phyloP scores from a whole-genome alignment of 148 eudicot species.

The Camellia granthamiana region DNA sequence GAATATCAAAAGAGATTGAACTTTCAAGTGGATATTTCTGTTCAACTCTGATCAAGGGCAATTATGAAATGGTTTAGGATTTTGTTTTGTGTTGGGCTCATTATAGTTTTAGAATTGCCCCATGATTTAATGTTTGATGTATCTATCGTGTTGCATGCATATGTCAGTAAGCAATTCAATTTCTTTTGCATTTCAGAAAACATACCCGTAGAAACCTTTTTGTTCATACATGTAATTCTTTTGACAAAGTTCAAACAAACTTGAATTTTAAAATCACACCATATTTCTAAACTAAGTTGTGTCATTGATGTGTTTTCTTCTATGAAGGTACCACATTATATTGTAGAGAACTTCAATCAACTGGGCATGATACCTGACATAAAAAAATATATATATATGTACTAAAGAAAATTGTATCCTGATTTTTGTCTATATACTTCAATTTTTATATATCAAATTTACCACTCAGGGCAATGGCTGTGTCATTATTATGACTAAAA shows the following conservation, averaged over 20 bases:
- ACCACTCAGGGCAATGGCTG: background rate
- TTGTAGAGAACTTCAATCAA: background rate
- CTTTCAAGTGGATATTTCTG: background rate
- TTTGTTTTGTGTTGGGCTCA: background rate
- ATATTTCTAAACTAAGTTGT: background rate
- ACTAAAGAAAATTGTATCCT: background rate
- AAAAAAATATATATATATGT: background rate
- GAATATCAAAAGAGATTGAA: background rate
- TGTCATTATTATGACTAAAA: background rate
- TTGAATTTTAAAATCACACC: background rate
- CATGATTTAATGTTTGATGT: background rate
- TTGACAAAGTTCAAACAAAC: background rate
- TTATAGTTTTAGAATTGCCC: background rate
- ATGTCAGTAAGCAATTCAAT: background rate
- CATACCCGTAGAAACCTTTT: background rate
- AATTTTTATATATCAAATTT: background rate
- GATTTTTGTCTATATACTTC: background rate
- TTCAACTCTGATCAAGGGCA: background rate
- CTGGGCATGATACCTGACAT: background rate
- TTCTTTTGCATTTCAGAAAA: background rate
- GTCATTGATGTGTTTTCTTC: background rate
- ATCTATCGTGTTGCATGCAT: background rate
- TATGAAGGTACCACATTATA: background rate
- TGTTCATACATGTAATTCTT: background rate
- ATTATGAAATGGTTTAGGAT: background rate